Evolutionary conservation across 2,329 filamentous ascomycete genomes (phyloP).

Genomic region (Ascochyta fabae): DNA sequence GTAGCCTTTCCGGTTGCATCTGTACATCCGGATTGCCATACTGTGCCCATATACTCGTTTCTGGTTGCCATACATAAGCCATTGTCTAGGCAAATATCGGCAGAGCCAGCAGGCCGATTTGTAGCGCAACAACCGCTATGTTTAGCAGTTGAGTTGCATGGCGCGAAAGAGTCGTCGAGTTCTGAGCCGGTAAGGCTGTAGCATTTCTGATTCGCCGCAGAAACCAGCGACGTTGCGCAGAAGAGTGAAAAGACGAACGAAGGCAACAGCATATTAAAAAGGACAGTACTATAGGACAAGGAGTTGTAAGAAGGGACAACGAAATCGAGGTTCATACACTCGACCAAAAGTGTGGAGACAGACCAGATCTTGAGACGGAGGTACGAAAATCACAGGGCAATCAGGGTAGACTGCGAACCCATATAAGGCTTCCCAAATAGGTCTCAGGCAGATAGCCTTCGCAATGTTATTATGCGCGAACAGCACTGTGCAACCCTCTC

Average conservation of each 20-base stretch:
- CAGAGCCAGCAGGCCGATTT: slow-evolving; percentile 25
- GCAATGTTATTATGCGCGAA: slow-evolving; percentile 35
- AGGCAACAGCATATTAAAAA: slow-evolving; percentile 28
- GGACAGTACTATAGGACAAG: neutral
- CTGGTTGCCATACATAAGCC: slow-evolving; percentile 45
- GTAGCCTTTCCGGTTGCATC: slow-evolving; percentile 39
- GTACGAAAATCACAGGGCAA: slow-evolving; percentile 7
- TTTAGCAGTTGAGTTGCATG: slow-evolving; percentile 38
- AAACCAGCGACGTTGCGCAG: slow-evolving; percentile 18
- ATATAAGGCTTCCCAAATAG: slow-evolving; percentile 28
- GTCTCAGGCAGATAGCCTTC: slow-evolving; percentile 17
- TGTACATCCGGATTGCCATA: slow-evolving; percentile 46
- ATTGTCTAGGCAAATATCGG: slow-evolving; percentile 43
- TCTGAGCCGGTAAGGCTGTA: slow-evolving; percentile 39
- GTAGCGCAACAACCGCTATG: slow-evolving; percentile 46
- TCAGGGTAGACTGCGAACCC: slow-evolving; percentile 16
- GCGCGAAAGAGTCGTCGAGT: slow-evolving; percentile 37
- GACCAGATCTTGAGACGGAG: slow-evolving; percentile 1
- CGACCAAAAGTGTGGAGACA: slow-evolving; percentile 1
- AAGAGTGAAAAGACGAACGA: slow-evolving; percentile 23
- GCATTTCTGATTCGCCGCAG: slow-evolving; percentile 34
- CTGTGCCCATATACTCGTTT: slow-evolving; percentile 36
- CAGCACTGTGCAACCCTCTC: slow-evolving; percentile 29
- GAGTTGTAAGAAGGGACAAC: neutral
- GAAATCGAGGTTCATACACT: slow-evolving; percentile 3